Evolutionary conservation across 2,329 filamentous ascomycete species (phyloP).

Genomic region (Elsinoe necatrix): DNA sequence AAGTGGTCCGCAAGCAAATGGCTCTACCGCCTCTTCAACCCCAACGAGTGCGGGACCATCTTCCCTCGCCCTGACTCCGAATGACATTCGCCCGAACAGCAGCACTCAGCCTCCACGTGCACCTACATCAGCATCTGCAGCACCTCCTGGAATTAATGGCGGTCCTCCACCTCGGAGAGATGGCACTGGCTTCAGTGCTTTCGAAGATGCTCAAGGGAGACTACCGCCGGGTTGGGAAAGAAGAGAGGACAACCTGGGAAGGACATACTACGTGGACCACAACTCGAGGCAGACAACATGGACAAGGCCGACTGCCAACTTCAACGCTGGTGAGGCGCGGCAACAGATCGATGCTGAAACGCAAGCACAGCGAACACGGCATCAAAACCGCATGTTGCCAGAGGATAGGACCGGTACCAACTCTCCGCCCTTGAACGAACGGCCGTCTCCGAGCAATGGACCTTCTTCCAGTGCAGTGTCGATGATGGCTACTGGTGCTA

Average conservation of each 20-base stretch:
- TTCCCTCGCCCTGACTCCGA: constrained; percentile 22
- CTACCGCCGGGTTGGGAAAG: constrained; percentile 92
- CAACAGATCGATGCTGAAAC: constrained; percentile 81
- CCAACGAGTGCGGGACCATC: constrained; percentile 33
- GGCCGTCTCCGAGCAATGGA: constrained; percentile 26
- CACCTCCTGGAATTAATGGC: constrained; percentile 26
- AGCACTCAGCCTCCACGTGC: constrained; percentile 22
- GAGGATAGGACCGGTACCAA: constrained; percentile 91
- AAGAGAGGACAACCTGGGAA: constrained; percentile 84
- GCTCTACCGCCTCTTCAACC: constrained; percentile 31
- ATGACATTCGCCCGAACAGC: constrained; percentile 23
- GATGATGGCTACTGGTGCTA: constrained; percentile 92
- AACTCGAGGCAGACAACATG: constrained; percentile 95
- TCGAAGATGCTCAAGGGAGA: constrained; percentile 91
- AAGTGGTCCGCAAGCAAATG: constrained; percentile 31
- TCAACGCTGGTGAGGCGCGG: constrained; percentile 66
- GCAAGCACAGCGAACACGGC: constrained; percentile 82
- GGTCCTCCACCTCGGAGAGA: constrained; percentile 30
- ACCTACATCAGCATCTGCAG: constrained; percentile 22
- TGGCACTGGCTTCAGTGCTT: constrained; percentile 63
- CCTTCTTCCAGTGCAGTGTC: constrained; percentile 53
- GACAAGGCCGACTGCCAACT: constrained; percentile 76
- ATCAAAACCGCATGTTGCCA: constrained; percentile 90
- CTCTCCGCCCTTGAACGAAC: constrained; percentile 61
- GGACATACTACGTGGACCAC: constrained; percentile 97